A percentile compares a stretch with the other conserved stretches of the same genome.
phyloP scores from a whole-genome alignment of 345 rosid genomes.

The Populus tremula region DNA sequence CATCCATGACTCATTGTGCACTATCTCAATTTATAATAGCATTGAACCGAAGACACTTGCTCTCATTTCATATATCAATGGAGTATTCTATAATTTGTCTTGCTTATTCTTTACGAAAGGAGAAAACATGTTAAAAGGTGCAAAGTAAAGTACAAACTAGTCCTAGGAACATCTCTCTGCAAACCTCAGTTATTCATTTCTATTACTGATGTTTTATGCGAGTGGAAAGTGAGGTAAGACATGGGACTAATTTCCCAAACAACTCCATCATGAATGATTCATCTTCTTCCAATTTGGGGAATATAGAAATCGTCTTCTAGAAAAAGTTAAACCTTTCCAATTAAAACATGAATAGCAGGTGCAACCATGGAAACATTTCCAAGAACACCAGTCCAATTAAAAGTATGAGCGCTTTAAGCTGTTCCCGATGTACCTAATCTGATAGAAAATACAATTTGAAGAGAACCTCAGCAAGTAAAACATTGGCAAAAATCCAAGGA shows the following conservation, averaged over 20 bases:
- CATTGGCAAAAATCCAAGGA: neutral
- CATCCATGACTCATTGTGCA: neutral
- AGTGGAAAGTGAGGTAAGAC: no score
- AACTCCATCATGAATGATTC: neutral
- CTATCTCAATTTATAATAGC: neutral
- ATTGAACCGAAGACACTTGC: neutral
- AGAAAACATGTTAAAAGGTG: no score
- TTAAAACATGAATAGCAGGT: neutral
- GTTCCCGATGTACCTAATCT: no score
- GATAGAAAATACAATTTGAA: neutral
- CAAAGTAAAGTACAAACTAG: neutral
- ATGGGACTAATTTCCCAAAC: neutral
- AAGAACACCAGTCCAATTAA: neutral
- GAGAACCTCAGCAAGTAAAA: neutral
- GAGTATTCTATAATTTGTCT: no score
- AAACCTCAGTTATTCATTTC: neutral
- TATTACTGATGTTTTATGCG: neutral
- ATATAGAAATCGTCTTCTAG: no score
- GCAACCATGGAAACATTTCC: no score
- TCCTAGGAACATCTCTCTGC: neutral
- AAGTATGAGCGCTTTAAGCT: no score
- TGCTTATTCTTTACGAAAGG: no score
- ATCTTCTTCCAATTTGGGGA: no score
- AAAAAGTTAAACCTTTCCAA: neutral
- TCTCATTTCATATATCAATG: neutral